Evolutionary conservation across 768 basidiomycete species (phyloP), one percentile per base, ranked within the genome.

Genomic region (Calocybe gangraenosa): DNA sequence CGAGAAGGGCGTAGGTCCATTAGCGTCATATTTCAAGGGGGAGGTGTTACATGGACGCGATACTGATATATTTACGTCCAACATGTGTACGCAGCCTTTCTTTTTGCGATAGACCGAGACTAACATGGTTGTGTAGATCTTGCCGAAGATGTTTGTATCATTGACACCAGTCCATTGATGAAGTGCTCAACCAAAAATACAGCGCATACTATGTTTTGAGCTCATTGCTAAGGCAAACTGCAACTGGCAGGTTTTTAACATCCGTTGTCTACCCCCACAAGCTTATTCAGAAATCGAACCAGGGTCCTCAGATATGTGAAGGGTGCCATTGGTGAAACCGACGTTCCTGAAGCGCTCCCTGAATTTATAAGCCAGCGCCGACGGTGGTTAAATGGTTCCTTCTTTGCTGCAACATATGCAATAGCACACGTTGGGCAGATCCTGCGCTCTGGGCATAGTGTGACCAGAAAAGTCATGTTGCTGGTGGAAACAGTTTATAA

Each of bases 301-400:
- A 96, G 95, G 95, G 75, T 91, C n/a, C 76, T 99, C 41, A 91
- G 88, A 73, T 99, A 96, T 58, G 93, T 98, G 57, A 91, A 91
- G 62, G 87, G 89, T 20, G 93, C 94, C 3, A 81, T 90, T 40
- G 94, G 85, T 14, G 89, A 92, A 61, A 95, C 92, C 0, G 93
- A 97, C 63, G 94, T 97, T 4, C 94, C 94, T 2, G 94, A 95
- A 56, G 77, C 81, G 1, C 77, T 96, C 13, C 83, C 93, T 2
- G 95, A 97, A 64, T 97, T 96, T 61, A 97, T 96, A 59, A 77
- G 78, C 47, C 95, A 97, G 57, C 82, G 93, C 5, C 77, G 92
- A 40, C 81, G 92, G 53, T 94, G 84, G 87, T 73, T 90, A 3
- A 89, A 90, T 51, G 94, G 95, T 1, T 94, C 91, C 1, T 92